Base-by-base conservation (phyloP, 2,329 filamentous ascomycete species). In the Diaporthe velutina region DNA sequence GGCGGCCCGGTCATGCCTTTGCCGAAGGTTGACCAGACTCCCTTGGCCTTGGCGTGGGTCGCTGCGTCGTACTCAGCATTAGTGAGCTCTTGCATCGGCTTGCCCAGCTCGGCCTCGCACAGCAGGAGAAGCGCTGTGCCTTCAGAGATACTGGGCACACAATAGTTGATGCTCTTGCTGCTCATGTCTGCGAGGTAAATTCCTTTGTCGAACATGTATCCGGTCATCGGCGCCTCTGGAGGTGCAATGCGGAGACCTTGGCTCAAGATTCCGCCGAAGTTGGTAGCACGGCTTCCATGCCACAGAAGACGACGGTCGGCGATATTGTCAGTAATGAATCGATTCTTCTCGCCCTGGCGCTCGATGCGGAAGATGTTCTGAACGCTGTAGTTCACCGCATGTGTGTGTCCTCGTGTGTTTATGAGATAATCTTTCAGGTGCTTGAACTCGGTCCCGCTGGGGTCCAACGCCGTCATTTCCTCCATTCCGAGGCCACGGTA, bases 201-300 rank as follows among this genome's bases (percentile, higher is more conserved):
- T 58, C 95, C 95, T 83, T 97, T 97, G 74, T 93, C 95, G 78
- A 97, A 98, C 93, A 96, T 96, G 85, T 96, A 95, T 1, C 94
- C 94, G 6, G 88, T 90, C 0, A 92, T 92, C 0, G 95, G 95
- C 0, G 95, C 95, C 82, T 97, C 93, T 0, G 93, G 93, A 0
- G 95, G 95, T 9, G 95, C 95, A 77, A 98, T 98, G n/a, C 95
- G 93, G 9, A 98, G 89, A 77, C 95, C 95, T 83, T 98, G 94
- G 74, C 92, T 93, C 55, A 98, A 90, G 75, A 98, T 98, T 80
- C 95, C 95, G 80, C 93, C 95, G 78, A 93, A 98, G 82, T 98
- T 98, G 70, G 94, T 97, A 42, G 88, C 90, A 45, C 95, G 92
- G 22, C 94, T 96, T 22, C 95, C 95, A 81, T 98, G 95, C 95